Conservation (phyloP, 495 filamentous ascomycete genomes). For the Penicillium chermesinum region DNA sequence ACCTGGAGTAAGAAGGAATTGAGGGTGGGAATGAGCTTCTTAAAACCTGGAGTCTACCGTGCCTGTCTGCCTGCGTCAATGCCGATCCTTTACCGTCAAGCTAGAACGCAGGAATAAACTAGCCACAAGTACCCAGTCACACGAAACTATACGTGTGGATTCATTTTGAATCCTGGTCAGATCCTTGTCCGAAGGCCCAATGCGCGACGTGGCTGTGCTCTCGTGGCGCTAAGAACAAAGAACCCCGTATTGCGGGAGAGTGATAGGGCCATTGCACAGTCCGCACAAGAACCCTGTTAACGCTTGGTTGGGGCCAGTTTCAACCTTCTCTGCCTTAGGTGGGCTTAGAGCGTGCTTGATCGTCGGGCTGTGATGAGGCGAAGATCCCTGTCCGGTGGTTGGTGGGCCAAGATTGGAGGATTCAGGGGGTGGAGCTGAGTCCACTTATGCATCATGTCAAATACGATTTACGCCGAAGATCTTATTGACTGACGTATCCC, state of each 20-base stretch:
- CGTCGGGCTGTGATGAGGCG: neutral
- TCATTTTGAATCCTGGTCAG: neutral
- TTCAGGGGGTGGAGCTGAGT: neutral
- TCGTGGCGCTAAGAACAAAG: neutral
- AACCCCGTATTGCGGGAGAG: no score
- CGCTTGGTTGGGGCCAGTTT: no score
- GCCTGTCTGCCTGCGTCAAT: neutral
- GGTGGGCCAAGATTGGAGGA: neutral
- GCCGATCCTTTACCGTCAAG: neutral
- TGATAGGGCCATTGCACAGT: no score
- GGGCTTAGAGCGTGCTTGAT: conserved; percentile 11
- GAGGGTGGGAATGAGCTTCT: neutral
- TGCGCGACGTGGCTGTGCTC: neutral
- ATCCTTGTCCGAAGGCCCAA: neutral
- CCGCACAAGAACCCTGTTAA: no score
- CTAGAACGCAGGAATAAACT: neutral
- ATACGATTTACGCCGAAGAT: neutral
- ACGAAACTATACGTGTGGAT: neutral
- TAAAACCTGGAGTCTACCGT: neutral
- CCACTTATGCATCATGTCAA: neutral
- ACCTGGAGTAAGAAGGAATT: neutral
- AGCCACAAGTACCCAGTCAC: neutral
- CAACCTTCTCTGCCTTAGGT: no score
- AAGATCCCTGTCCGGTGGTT: neutral
- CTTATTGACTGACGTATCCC: no score